Base-by-base conservation (phyloP, 1,284 basidiomycete species). In the Sanguinoderma infundibulare region DNA sequence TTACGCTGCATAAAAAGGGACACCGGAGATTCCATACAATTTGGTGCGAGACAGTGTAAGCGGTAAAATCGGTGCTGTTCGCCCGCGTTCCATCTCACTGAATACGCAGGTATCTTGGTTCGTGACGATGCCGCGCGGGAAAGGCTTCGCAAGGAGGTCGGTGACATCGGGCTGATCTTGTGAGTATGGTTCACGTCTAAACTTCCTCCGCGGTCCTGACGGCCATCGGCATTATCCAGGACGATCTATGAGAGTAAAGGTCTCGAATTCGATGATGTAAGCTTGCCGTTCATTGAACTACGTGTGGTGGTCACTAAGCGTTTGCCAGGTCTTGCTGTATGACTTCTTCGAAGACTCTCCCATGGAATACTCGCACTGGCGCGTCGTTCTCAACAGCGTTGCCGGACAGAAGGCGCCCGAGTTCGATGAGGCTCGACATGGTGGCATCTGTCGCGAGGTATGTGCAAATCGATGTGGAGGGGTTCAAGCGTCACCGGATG, bases 211-310 rank as follows among this genome's bases (percentile, higher is more conserved):
- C n/a, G n/a, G n/a, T n/a, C n/a, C n/a, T n/a, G n/a, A n/a, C n/a
- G n/a, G n/a, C n/a, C n/a, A n/a, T n/a, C n/a, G n/a, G n/a, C n/a
- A n/a, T n/a, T n/a, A n/a, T n/a, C 5, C 39, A 59, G 88, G 76
- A 91, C 89, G 0, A 71, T 90, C 0, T 89, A 89, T 62, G 87
- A 91, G 47, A 86, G 84, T 77, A 91, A 91, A 71, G 89, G 90
- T 0, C 75, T 90, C 0, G 89, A 91, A 68, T 91, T 90, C 66
- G 81, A 90, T 65, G 89, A 90, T 59, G 87, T 87, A 63, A 57
- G 79, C 30, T 40, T 7, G 8, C 57, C 10, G 9, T 36, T 34
- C 24, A 15, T 35, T 28, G 44, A 32, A 38, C 40, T 30, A n/a
- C 35, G 49, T 46, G 24, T n/a, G n/a, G n/a, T n/a, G n/a, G n/a